Base-by-base conservation (phyloP, 352 stramenopile species). In the Pythium graminicola region DNA sequence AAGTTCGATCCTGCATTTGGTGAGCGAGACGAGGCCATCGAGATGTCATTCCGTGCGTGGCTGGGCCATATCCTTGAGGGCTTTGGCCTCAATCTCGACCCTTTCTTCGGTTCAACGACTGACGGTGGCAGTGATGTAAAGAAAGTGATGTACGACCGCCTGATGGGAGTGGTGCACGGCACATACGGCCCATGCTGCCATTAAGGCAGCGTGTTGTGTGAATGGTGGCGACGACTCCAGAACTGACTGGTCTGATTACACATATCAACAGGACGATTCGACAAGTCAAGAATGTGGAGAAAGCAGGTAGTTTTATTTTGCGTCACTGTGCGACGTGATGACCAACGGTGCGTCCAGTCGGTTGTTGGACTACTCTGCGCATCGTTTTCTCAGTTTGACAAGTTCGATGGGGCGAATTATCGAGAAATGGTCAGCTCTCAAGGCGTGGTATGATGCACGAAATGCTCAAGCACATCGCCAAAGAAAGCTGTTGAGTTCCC, bases 81-180 rank as follows among this genome's bases (percentile, higher is more conserved):
- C 39, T 64, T 64, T 31, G 48, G 33, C 3, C 17, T 64, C 9
- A 16, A 5, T 1, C 14, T 14, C 6, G 17, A 4, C 1, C n/a
- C 52, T 27, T 27, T 57, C 14, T 45, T 39, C 24, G 55, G 55
- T 7, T 39, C 45, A 1, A 62, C 35, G 22, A 57, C 4, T 11
- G 46, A 62, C n/a, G 48, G 23, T 23, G 55, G 54, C 10, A 14
- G 24, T 3, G 55, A 62, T 17, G 46, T 56, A 11, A 62, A 62
- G 32, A 47, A 20, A 27, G 48, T 62, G 46, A 51, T 57, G 46
- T 13, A 6, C 24, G 32, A 16, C 6, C 38, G 47, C 4, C 35
- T 62, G 17, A 9, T 62, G 47, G 54, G 40, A 57, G 32, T 62
- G 54, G 55, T 62, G 55, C 16, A 33, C 50, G 6, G 22, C 47